Evolutionary conservation across 148 eudicot genomes (phyloP).

Genomic region (Spergularia marina): DNA sequence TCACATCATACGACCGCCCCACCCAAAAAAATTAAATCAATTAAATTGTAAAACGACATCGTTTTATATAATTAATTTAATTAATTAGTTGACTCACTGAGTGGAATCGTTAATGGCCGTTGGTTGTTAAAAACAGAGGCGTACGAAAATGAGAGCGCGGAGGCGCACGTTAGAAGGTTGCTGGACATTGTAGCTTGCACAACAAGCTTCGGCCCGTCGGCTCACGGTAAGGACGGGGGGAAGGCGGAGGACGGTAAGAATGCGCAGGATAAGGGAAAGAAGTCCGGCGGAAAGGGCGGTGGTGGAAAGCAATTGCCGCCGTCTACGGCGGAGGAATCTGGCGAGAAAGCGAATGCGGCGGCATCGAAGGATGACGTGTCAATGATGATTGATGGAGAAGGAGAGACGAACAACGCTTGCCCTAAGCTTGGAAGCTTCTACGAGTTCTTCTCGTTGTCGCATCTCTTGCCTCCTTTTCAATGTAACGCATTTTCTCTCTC

Average conservation of each 20-base stretch:
- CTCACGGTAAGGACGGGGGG: conserved; percentile 22
- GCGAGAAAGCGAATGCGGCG: conserved; percentile 16
- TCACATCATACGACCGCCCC: conserved; percentile 10
- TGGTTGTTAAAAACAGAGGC: conserved; percentile 51
- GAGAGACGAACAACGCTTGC: conserved; percentile 70
- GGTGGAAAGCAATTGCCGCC: conserved; percentile 29
- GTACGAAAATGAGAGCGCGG: conserved; percentile 70
- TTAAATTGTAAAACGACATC: conserved; percentile 23
- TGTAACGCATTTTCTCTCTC: conserved; percentile 36
- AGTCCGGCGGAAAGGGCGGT: conserved; percentile 37
- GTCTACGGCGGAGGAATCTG: conserved; percentile 22
- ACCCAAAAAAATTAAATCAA: not conserved
- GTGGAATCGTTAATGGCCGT: not conserved
- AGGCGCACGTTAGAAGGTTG: conserved; percentile 79
- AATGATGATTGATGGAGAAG: conserved; percentile 64
- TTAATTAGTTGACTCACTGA: not conserved
- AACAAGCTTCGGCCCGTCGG: conserved; percentile 77
- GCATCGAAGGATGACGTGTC: conserved; percentile 53
- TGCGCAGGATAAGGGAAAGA: conserved; percentile 45
- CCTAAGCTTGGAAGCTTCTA: conserved; percentile 92
- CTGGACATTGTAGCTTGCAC: conserved; percentile 97
- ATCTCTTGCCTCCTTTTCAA: conserved; percentile 90
- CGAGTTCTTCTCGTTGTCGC: conserved; percentile 93
- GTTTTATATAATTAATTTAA: not conserved
- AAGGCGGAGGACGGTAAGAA: conserved; percentile 41